Conservation (phyloP, 305 asterid genomes). For the Fraxinus velutina region DNA sequence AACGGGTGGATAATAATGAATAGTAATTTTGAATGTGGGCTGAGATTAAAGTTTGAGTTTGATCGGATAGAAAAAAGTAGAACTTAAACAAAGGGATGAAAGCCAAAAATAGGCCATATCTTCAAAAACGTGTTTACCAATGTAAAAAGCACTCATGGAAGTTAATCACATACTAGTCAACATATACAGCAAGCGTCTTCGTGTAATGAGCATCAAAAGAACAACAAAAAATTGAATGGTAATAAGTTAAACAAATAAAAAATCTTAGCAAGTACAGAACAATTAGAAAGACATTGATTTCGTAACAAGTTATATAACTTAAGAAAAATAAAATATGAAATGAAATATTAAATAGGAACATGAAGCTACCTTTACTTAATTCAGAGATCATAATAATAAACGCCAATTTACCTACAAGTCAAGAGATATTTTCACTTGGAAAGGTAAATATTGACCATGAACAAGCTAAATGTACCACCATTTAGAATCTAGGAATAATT, state of each 20-base stretch:
- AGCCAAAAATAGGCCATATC: not conserved
- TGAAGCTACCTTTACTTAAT: slow-evolving; percentile 85
- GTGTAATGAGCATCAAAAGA: slow-evolving; percentile 2
- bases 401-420: slow-evolving; percentile 89
- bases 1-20: not conserved
- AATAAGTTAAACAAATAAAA: slow-evolving; percentile 6
- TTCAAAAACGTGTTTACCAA: not conserved
- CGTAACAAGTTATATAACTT: slow-evolving; percentile 19
- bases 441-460: slow-evolving; percentile 54
- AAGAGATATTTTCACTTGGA: slow-evolving; percentile 76
- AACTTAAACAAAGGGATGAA: not conserved
- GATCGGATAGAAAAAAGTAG: not conserved
- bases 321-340: slow-evolving; percentile 22
- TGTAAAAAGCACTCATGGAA: not conserved
- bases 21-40: not conserved
- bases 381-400: slow-evolving; percentile 87
- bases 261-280: slow-evolving; percentile 3
- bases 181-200: not conserved
- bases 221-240: slow-evolving; percentile 7
- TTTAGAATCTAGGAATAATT: not conserved
- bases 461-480: slow-evolving; percentile 38
- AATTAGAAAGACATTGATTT: not conserved
- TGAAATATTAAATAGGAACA: slow-evolving; percentile 44
- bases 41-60: not conserved
- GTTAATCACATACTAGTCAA: slow-evolving; percentile 1